Evolutionary conservation across 2,329 filamentous ascomycete species (phyloP).

Genomic region (Fusarium virguliforme): DNA sequence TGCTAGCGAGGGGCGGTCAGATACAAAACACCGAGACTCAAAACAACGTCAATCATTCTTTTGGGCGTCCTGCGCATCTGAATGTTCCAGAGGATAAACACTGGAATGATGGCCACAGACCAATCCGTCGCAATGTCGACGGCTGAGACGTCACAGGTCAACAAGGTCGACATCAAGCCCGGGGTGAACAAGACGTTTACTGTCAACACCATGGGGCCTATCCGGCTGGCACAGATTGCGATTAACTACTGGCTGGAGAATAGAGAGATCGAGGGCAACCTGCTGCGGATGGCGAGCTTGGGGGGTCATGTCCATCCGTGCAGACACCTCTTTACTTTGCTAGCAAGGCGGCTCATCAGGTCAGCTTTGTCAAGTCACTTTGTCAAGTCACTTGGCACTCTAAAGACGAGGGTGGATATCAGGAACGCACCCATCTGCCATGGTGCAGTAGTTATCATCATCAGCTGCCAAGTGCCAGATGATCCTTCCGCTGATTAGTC

Average conservation of each 20-base stretch:
- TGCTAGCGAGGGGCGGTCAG: not conserved
- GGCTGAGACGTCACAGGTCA: slow-evolving; percentile 26
- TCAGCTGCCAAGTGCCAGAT: too few species aligned
- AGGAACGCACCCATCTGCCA: slow-evolving; percentile 35
- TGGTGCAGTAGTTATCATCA: too few species aligned
- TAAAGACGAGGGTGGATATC: slow-evolving; percentile 18
- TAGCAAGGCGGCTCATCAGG: slow-evolving; percentile 30
- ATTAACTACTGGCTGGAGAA: slow-evolving; percentile 53
- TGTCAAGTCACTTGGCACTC: slow-evolving; percentile 25
- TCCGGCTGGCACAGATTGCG: slow-evolving; percentile 50
- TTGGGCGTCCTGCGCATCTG: slow-evolving; percentile 28
- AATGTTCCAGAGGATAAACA: slow-evolving; percentile 23
- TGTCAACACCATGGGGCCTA: slow-evolving; percentile 51
- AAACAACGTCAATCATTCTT: slow-evolving; percentile 4
- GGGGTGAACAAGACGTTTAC: slow-evolving; percentile 49
- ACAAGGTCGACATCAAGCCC: slow-evolving; percentile 35
- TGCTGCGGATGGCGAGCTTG: slow-evolving; percentile 52
- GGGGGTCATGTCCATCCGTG: slow-evolving; percentile 52
- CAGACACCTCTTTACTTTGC: slow-evolving; percentile 47
- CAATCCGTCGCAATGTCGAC: slow-evolving; percentile 27
- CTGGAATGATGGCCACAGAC: slow-evolving; percentile 20
- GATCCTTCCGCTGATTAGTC: too few species aligned
- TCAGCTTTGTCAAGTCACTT: slow-evolving; percentile 21
- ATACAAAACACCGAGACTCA: slow-evolving; percentile 31
- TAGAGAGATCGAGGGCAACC: slow-evolving; percentile 32